Percentiles rank a stretch among this genome's conserved stretches.
phyloP scores from a whole-genome alignment of 2,329 filamentous ascomycete species.

The Colletotrichum cuscutae region DNA sequence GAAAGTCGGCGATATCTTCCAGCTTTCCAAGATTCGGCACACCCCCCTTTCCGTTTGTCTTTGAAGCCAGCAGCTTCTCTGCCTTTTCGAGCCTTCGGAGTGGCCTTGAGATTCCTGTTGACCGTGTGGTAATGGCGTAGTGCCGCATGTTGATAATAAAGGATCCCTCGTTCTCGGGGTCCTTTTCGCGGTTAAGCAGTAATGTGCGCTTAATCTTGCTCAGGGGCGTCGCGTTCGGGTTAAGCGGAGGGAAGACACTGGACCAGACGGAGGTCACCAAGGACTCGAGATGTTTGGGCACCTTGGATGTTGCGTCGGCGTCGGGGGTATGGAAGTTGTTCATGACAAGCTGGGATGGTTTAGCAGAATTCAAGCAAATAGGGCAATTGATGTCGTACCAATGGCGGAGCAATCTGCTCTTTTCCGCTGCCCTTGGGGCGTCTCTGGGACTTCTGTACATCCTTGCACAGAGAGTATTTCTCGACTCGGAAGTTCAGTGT shows the following conservation, averaged over 20 bases:
- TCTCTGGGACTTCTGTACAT: slow-evolving; percentile 85
- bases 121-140: slow-evolving; percentile 93
- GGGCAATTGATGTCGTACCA: slow-evolving; percentile 64
- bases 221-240: slow-evolving; percentile 88
- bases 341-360: slow-evolving; percentile 80
- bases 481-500: slow-evolving; percentile 95
- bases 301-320: slow-evolving; percentile 69
- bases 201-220: slow-evolving; percentile 93
- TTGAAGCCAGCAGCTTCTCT: slow-evolving; percentile 76
- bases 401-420: slow-evolving; percentile 84
- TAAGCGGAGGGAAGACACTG: slow-evolving; percentile 94
- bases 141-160: slow-evolving; percentile 91
- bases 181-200: slow-evolving; percentile 83
- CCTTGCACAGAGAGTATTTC: slow-evolving; percentile 93
- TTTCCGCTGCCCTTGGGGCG: slow-evolving; percentile 85
- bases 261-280: slow-evolving; percentile 95
- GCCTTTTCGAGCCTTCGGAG: slow-evolving; percentile 87
- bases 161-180: slow-evolving; percentile 68
- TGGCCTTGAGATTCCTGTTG: slow-evolving; percentile 84
- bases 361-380: slow-evolving; percentile 37
- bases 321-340: slow-evolving; percentile 88
- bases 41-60: slow-evolving; percentile 72
- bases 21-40: slow-evolving; percentile 92
- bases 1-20: slow-evolving; percentile 93
- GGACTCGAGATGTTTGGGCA: slow-evolving; percentile 94